Evolutionary conservation across 208 protist species (phyloP), one percentile per base, ranked within the genome.

Genomic region (Leishmania gerbilli): DNA sequence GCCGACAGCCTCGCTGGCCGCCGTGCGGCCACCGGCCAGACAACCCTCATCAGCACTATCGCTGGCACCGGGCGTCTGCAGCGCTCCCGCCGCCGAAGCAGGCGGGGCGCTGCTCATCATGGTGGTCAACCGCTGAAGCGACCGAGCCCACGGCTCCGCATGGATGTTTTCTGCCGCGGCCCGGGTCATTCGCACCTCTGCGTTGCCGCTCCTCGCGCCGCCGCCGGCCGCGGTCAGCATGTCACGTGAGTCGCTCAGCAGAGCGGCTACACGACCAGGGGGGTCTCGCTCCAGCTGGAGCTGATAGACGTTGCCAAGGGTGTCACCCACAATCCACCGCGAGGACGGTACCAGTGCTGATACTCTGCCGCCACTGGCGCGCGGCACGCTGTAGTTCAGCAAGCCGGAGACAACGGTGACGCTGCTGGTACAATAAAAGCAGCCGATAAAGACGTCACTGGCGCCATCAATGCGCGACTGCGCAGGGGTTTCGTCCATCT

Each of bases 221-320:
- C 27, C 27, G 7, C 11, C 15, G n/a, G 55, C 60, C 45, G 27
- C 34, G 2, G 21, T 37, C 24, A 74, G 45, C 69, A 55, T 74
- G 24, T 19, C 45, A 53, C 27, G 8, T 34, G 69, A 31, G 3
- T 27, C 55, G 17, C 24, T 45, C 45, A 79, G 64, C 51, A n/a
- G 17, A 34, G 79, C 76, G 19, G 69, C 13, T 51, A 62, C 64
- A 3, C 40, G 62, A 27, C 69, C 65, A 53, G 62, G 75, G 13
- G 77, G 78, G 34, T 82, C 82, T 40, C 77, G 79, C 51, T 90
- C 69, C 13, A 95, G 84, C 55, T 76, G 83, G 56, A 96, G 81
- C 83, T 94, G 91, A 77, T 95, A 95, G 3, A 96, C 77, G 78
- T 95, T 94, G 34, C 93, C 93, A 27, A 96, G 85, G 24, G 53